Evolutionary conservation across 2,329 filamentous ascomycete genomes (phyloP), one percentile per base, ranked within the genome.

Genomic region (Thermoascus crustaceus): DNA sequence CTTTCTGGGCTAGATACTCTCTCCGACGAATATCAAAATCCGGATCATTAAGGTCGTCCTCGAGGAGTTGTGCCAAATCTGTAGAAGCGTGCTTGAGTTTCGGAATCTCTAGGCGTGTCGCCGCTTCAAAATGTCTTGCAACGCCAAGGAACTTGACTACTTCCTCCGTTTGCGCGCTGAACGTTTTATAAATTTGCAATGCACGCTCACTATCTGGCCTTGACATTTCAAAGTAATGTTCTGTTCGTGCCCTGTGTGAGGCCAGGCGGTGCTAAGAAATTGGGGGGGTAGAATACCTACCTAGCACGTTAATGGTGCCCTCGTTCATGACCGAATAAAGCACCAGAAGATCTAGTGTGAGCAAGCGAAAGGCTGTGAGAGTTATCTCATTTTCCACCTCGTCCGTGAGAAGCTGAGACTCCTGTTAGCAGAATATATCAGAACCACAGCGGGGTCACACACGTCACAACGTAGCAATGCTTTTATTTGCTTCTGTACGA

Each of bases 211-310:
- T 93, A 61, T 98, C 91, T 17, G 85, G 74, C 53, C 85, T 85
- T 33, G 91, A 95, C 82, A 98, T 89, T 66, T 98, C 91, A 52
- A 98, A 98, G 62, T 96, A 98, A 61, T 93, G 85, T 50, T 91
- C 87, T 93, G 44, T 14, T 36, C 20, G 16, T 27, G 7, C 17
- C 32, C 34, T 11, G 10, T 9, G 32, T 49, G 26, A 52, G 41
- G 40, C 30, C 24, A 37, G 24, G 27, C 10, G 19, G 7, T 6
- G 24, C 4, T 8, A 7, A 26, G 21, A 16, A 19, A 21, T 9
- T 14, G 5, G 20, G 34, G 35, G 11, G 8, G 6, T 20, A 18
- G 25, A 30, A 10, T n/a, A 54, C 77, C 46, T 69, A 93, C 89
- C 86, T 38, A 98, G 69, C 40, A 98, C 86, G 61, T 94, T 95